Evolutionary conservation across 192 early-diverging fungal species (phyloP).

Genomic region (Obelidium mucronatum): DNA sequence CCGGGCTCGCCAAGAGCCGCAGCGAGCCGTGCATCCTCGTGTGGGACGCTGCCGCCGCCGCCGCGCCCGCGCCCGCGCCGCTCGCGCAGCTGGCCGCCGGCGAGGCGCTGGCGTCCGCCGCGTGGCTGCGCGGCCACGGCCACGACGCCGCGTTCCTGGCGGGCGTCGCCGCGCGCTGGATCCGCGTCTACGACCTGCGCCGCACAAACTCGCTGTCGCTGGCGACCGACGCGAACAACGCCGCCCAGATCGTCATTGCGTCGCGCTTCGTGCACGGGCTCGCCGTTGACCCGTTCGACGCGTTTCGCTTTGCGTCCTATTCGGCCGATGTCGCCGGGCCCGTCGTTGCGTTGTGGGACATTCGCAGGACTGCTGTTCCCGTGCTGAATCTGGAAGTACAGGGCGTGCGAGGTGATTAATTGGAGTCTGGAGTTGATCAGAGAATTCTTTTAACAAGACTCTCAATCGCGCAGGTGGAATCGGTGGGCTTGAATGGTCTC

Average conservation of each 20-base stretch:
- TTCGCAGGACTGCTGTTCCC: constrained; percentile 67
- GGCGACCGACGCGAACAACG: constrained; percentile 49
- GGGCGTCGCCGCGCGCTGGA: constrained; percentile 75
- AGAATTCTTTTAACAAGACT: too few species aligned
- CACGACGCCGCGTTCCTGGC: constrained; percentile 64
- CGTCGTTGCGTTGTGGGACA: constrained; percentile 76
- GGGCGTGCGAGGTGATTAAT: background rate
- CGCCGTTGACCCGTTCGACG: constrained; percentile 71
- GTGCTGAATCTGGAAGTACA: constrained; percentile 40
- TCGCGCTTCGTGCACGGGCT: constrained; percentile 75
- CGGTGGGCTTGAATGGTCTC: constrained; percentile 22
- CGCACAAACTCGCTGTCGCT: constrained; percentile 32
- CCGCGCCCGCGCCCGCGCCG: constrained; percentile 17
- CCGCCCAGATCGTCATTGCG: constrained; percentile 59
- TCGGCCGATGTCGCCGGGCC: constrained; percentile 58
- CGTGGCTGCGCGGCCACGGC: constrained; percentile 63
- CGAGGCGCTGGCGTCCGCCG: constrained; percentile 71
- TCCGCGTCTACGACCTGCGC: constrained; percentile 76
- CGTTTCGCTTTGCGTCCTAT: constrained; percentile 73
- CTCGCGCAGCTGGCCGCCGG: constrained; percentile 63
- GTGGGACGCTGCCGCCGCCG: constrained; percentile 73
- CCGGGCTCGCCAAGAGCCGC: constrained; percentile 74
- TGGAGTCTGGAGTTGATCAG: background rate
- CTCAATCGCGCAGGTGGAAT: too few species aligned
- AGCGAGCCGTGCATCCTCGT: constrained; percentile 76